phyloP scores from a whole-genome alignment of 768 basidiomycete species.

The Russula griseocarnosa region DNA sequence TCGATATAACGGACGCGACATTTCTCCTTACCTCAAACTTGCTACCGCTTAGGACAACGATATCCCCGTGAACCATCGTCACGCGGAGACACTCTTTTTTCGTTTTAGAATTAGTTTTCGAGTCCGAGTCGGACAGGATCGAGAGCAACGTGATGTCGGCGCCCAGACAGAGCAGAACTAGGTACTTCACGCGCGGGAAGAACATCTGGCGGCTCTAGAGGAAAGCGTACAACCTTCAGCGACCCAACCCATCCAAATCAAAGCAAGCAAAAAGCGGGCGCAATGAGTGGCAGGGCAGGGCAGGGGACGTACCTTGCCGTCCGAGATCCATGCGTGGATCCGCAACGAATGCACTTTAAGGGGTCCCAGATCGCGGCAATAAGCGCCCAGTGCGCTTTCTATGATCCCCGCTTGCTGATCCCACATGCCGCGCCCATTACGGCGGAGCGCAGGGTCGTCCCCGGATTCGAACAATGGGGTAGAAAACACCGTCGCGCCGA shows the following conservation, averaged over 20 bases:
- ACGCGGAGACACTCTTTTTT: slow-evolving; percentile 25
- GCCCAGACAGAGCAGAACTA: slow-evolving; percentile 23
- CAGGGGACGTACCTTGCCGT: slow-evolving; percentile 21
- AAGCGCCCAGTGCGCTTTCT: slow-evolving; percentile 9
- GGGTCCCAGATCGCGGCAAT: slow-evolving; percentile 7
- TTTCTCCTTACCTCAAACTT: slow-evolving; percentile 15
- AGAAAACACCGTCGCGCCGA: slow-evolving; percentile 9
- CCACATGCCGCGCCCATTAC: slow-evolving; percentile 12
- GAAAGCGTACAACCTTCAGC: neutral
- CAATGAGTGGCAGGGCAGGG: neutral
- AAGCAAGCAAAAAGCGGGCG: neutral
- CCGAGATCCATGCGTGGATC: slow-evolving; percentile 22
- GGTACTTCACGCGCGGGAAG: slow-evolving; percentile 2
- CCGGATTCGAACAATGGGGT: neutral
- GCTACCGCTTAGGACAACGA: slow-evolving; percentile 14
- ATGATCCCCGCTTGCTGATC: slow-evolving; percentile 9
- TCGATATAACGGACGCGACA: neutral
- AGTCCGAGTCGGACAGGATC: neutral
- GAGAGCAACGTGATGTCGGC: slow-evolving; percentile 22
- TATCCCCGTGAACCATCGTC: slow-evolving; percentile 27
- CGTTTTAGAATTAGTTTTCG: neutral
- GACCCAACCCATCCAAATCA: neutral
- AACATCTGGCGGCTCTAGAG: slow-evolving; percentile 19
- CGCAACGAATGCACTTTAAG: slow-evolving; percentile 9
- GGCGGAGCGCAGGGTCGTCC: slow-evolving; percentile 3